Percentiles rank a stretch among this genome's conserved stretches.
phyloP scores from a whole-genome alignment of 495 filamentous ascomycete species.

The Tirmania nivea region DNA sequence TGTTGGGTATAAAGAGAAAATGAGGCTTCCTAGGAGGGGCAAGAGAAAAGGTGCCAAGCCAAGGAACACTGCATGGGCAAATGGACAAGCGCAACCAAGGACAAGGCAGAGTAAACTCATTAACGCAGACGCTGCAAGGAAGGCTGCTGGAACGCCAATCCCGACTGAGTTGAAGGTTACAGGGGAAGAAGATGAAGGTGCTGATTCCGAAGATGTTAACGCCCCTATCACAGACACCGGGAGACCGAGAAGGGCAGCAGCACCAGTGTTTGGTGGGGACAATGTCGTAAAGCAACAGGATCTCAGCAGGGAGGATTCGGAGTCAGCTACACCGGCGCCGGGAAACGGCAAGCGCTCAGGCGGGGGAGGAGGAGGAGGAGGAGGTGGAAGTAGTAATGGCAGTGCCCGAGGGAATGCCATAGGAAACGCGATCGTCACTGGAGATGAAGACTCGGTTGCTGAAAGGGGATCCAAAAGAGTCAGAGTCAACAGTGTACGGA shows the following conservation, averaged over 20 bases:
- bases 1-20: conserved; percentile 65
- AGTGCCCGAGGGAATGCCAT: conserved; percentile 27
- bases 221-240: conserved; percentile 43
- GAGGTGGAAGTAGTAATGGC: conserved; percentile 21
- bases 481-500: background rate
- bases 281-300: conserved; percentile 13
- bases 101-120: conserved; percentile 58
- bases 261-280: conserved; percentile 45
- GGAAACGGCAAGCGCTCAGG: background rate
- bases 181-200: conserved; percentile 26
- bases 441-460: background rate
- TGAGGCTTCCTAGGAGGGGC: conserved; percentile 48
- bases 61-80: background rate
- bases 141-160: conserved; percentile 11
- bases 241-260: conserved; percentile 45
- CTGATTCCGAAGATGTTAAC: conserved; percentile 32
- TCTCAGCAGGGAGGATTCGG: conserved; percentile 2
- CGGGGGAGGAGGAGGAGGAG: conserved; percentile 6
- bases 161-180: conserved; percentile 32
- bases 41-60: conserved; percentile 25
- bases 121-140: conserved; percentile 40
- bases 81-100: conserved; percentile 24
- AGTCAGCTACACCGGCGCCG: background rate
- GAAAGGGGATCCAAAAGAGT: conserved; percentile 16
- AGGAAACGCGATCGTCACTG: background rate